Base-by-base conservation (phyloP, 2,329 filamentous ascomycete genomes). In the Lachnum nothofagi region DNA sequence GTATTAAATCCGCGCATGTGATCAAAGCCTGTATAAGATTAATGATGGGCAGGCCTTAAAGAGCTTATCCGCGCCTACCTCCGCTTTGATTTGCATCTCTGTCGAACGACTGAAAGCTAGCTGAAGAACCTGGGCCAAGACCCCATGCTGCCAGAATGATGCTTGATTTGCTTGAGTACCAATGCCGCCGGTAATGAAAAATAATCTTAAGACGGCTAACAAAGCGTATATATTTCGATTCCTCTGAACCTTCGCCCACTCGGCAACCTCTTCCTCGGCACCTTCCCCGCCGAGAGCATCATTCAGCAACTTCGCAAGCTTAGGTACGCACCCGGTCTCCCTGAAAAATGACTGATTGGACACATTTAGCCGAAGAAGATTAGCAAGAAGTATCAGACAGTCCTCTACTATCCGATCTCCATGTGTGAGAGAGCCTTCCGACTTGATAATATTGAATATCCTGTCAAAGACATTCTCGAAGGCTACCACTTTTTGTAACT, bases 271-370 rank as follows among this genome's bases (percentile, higher is more conserved):
- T 16, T 75, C 70, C 33, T 76, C 74, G 48, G 74, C 70, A 49
- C 76, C 73, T 57, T 77, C 70, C 52, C 78, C 72, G 45, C 78
- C 74, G 55, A 78, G 75, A 61, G 78, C 72, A 66, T 76, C 72
- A n/a, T 70, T 76, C 17, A 95, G 73, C 27, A 97, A 73, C 31
- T 78, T 77, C 14, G 83, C 78, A 41, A 96, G 73, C 58, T 83
- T 84, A 19, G 79, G 76, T 12, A 95, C 82, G 62, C 85, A 91
- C 1, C 89, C 90, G 38, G 88, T 91, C 66, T 98, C 93, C 48
- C 91, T 80, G 67, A 98, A 97, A 48, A 91, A 83, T 9, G 89
- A 88, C 67, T 98, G 93, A 63, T 98, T 98, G 2, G 91, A 93
- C 1, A 83, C 74, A 64, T 97, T 97, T 60, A 90, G 79, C 27